A percentile compares a stretch with the other conserved stretches of the same genome.
Evolutionary conservation across 345 rosid species (phyloP).

Genomic region (Aurinia saxatilis): DNA sequence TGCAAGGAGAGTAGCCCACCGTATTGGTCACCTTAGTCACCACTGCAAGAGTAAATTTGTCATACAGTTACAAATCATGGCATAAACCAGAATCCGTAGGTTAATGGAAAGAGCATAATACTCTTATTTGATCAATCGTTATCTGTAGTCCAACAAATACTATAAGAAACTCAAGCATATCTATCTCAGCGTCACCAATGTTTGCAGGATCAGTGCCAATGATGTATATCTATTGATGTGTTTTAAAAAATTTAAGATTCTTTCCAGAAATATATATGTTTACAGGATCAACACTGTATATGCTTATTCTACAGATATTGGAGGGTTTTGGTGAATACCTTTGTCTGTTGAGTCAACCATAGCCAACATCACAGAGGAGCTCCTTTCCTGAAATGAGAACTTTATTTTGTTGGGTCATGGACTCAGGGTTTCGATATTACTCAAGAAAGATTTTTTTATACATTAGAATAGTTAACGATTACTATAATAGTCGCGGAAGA

Average conservation of each 20-base stretch:
- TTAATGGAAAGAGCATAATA: background rate
- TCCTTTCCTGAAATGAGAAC: constrained; percentile 43
- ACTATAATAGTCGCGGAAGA: background rate
- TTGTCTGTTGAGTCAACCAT: constrained; percentile 58
- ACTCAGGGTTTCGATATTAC: background rate
- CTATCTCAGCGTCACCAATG: background rate
- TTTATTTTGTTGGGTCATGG: background rate
- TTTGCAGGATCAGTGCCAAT: no score
- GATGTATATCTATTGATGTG: no score
- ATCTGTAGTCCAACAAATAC: background rate
- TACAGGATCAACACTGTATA: background rate
- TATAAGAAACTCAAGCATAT: background rate
- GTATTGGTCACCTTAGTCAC: constrained; percentile 44
- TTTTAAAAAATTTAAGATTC: no score
- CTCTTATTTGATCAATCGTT: background rate
- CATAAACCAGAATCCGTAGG: constrained; percentile 3
- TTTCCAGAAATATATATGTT: no score
- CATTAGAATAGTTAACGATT: constrained; percentile 9
- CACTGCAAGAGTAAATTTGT: constrained; percentile 39
- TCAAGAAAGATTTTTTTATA: constrained; percentile 19
- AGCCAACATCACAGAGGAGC: constrained; percentile 65
- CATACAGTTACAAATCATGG: constrained; percentile 7
- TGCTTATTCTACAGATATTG: background rate
- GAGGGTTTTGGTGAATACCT: constrained; percentile 33
- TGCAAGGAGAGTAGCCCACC: constrained; percentile 72